phyloP scores from a whole-genome alignment of 2,329 filamentous ascomycete genomes.

The Drechmeria coniospora region DNA sequence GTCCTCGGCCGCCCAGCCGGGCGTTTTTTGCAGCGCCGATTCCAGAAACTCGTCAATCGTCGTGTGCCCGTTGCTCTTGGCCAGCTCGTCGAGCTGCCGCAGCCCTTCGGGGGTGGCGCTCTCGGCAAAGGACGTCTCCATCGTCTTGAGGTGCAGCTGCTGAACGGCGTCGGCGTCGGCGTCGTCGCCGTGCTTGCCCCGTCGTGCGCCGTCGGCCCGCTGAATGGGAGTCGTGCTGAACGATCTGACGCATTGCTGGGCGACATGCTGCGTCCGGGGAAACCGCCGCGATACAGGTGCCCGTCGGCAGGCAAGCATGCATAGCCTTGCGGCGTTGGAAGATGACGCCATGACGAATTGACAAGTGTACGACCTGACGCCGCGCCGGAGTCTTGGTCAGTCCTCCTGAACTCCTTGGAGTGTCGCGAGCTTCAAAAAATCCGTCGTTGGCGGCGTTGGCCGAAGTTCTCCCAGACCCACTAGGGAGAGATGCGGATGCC shows the following conservation, averaged over 20 bases:
- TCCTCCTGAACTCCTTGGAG: too few species aligned
- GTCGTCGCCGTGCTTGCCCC: conserved; percentile 6
- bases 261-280: conserved; percentile 10
- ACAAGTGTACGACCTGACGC: conserved; percentile 10
- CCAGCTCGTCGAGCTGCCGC: conserved; percentile 19
- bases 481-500: too few species aligned
- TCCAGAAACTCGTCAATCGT: conserved; percentile 18
- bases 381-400: too few species aligned
- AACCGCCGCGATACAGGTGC: conserved; percentile 10
- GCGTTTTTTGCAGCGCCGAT: conserved; percentile 11
- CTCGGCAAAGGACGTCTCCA: conserved; percentile 15
- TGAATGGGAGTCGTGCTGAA: conserved; percentile 17
- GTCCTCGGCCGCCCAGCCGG: conserved; percentile 16
- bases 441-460: too few species aligned
- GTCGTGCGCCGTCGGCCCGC: conserved; percentile 3
- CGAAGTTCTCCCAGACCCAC: too few species aligned
- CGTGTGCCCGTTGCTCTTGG: conserved; percentile 18
- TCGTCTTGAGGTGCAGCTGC: conserved; percentile 13
- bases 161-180: conserved; percentile 8
- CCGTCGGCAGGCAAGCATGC: conserved; percentile 17
- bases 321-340: conserved; percentile 21
- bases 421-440: conserved; percentile 18
- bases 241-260: conserved; percentile 10
- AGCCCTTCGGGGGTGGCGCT: conserved; percentile 15
- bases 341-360: conserved; percentile 22